Conservation (phyloP, 257 asterid genomes). For the Verbena officinalis region DNA sequence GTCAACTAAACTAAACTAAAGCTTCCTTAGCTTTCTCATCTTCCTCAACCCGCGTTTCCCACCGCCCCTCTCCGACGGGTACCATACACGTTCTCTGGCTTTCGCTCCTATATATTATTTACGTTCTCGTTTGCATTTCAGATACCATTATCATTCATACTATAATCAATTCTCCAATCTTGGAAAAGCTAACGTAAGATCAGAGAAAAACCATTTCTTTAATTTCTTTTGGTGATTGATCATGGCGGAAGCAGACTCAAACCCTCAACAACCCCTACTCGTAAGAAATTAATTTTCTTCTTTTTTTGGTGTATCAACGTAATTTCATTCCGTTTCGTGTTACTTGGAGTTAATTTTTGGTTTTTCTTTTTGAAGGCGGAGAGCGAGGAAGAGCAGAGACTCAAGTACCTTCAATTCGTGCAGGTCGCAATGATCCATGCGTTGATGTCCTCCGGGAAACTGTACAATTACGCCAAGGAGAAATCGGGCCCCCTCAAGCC, state of each 20-base stretch:
- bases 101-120: no score
- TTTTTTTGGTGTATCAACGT: no score
- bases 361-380: constrained; percentile 33
- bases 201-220: neutral
- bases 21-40: no score
- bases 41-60: no score
- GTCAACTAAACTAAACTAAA: no score
- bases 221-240: neutral
- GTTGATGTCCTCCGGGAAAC: constrained; percentile 54
- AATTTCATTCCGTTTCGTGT: neutral
- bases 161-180: no score
- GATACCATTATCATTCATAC: neutral
- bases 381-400: constrained; percentile 58
- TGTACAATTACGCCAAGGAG: constrained; percentile 74
- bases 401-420: constrained; percentile 76
- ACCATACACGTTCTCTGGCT: no score
- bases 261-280: constrained; percentile 32
- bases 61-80: no score
- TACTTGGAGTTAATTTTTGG: neutral
- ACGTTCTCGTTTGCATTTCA: no score
- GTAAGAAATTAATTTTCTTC: constrained; percentile 24
- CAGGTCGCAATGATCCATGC: constrained; percentile 65
- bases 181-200: neutral
- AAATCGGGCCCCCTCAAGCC: constrained; percentile 88
- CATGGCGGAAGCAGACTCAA: constrained; percentile 40